Conservation (phyloP, 345 rosid genomes). For the Anacardium occidentale region DNA sequence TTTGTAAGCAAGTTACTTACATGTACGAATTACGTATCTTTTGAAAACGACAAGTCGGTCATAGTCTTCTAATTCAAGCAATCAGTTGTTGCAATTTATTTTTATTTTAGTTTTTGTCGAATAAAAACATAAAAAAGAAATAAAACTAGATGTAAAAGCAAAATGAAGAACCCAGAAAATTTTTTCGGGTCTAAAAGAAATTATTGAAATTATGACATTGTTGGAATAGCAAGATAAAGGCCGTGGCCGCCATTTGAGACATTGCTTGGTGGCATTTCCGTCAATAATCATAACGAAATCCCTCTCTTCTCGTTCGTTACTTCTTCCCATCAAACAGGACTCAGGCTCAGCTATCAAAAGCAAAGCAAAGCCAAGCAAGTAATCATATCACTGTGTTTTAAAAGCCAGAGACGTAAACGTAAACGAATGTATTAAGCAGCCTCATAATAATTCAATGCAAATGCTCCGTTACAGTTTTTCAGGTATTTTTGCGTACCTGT, state of each 20-base stretch:
- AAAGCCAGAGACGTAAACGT: neutral
- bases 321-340: constrained; percentile 2
- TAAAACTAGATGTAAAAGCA: no score
- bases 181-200: no score
- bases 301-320: neutral
- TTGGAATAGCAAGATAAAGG: neutral
- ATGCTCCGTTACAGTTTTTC: neutral
- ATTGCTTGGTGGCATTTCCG: constrained; percentile 6
- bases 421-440: neutral
- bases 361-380: neutral
- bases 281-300: neutral
- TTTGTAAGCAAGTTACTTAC: no score
- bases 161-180: no score
- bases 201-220: no score
- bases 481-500: neutral
- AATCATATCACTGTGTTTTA: neutral
- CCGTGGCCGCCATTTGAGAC: neutral
- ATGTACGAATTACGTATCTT: no score
- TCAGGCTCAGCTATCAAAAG: neutral
- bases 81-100: no score
- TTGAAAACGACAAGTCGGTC: no score
- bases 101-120: no score
- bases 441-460: neutral
- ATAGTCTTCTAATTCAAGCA: no score
- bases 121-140: no score